phyloP scores from a whole-genome alignment of 139 green algal genomes.

The Nannochloris sp. region DNA sequence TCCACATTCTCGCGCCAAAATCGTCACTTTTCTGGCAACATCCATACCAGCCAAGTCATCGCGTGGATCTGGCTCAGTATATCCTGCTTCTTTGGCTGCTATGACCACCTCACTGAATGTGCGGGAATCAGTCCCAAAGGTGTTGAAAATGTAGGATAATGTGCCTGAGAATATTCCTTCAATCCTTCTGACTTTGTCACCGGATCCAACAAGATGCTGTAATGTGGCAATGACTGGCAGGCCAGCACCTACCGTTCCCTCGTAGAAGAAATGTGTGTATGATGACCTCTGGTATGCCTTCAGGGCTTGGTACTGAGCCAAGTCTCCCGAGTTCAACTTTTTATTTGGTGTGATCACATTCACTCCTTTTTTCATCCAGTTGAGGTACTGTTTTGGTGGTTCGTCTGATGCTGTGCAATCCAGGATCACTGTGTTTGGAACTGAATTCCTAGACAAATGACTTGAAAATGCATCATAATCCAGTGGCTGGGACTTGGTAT shows the following conservation, averaged over 20 bases:
- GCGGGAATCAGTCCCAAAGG: conserved; percentile 37
- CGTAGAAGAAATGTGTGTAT: conserved; percentile 97
- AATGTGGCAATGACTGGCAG: conserved; percentile 92
- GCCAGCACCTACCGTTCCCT: conserved; percentile 88
- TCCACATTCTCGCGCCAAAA: conserved; percentile 62
- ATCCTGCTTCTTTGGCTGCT: conserved; percentile 75
- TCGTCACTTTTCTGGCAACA: conserved; percentile 85
- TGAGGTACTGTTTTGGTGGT: conserved; percentile 53
- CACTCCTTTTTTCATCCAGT: conserved; percentile 84
- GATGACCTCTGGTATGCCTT: conserved; percentile 66
- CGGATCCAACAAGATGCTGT: conserved; percentile 79
- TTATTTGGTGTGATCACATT: conserved; percentile 96
- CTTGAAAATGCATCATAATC: conserved; percentile 55
- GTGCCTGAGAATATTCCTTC: conserved; percentile 94
- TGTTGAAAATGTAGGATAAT: conserved; percentile 98
- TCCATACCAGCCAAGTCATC: conserved; percentile 92
- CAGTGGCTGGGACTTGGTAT: conserved; percentile 14
- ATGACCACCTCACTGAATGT: conserved; percentile 78
- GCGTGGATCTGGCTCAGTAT: conserved; percentile 92
- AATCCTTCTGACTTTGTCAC: conserved; percentile 73
- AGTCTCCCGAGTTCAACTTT: conserved; percentile 78
- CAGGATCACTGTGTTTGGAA: conserved; percentile 91
- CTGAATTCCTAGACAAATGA: conserved; percentile 55
- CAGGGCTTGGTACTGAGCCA: conserved; percentile 72
- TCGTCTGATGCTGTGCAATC: conserved; percentile 84